A percentile compares a stretch with the other conserved stretches of the same genome.
Conservation (phyloP, 371 early-diverging fungal species). For the Dichotomocladium elegans region DNA sequence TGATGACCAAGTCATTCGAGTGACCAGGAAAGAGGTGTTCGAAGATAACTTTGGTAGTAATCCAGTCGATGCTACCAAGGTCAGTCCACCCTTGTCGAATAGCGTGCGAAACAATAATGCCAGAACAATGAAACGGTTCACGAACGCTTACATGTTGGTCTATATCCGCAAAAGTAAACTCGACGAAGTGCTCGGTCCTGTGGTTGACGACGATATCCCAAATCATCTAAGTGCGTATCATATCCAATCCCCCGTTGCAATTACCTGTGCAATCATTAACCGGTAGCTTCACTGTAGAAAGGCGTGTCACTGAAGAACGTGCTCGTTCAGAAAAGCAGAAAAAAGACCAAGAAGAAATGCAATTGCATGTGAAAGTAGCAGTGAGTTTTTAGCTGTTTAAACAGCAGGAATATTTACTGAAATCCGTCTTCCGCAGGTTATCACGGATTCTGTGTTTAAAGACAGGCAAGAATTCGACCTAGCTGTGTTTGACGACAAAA, state of each 20-base stretch:
- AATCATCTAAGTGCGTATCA: conserved; percentile 61
- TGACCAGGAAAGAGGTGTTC: conserved; percentile 80
- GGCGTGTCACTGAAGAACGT: conserved; percentile 58
- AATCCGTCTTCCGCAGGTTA: conserved; percentile 25
- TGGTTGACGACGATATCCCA: conserved; percentile 69
- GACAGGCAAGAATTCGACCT: conserved; percentile 82
- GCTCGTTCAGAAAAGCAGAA: conserved; percentile 48
- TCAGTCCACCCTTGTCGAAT: conserved; percentile 37
- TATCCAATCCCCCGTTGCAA: neutral
- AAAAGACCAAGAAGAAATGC: conserved; percentile 70
- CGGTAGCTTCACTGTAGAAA: conserved; percentile 30
- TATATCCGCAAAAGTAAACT: conserved; percentile 80
- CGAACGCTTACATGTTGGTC: conserved; percentile 96
- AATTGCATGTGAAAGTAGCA: conserved; percentile 62
- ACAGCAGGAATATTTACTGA: neutral
- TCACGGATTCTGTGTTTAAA: conserved; percentile 61
- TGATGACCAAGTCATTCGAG: conserved; percentile 93
- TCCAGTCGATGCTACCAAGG: conserved; percentile 18
- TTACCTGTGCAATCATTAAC: neutral
- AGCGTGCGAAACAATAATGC: conserved; percentile 12
- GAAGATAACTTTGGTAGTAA: conserved; percentile 96
- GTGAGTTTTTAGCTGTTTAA: conserved; percentile 20
- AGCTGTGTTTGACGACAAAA: conserved; percentile 61
- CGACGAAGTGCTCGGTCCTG: conserved; percentile 65
- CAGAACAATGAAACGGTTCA: conserved; percentile 62